Conservation (phyloP, 768 basidiomycete species). For the Solioccasus polychromus region DNA sequence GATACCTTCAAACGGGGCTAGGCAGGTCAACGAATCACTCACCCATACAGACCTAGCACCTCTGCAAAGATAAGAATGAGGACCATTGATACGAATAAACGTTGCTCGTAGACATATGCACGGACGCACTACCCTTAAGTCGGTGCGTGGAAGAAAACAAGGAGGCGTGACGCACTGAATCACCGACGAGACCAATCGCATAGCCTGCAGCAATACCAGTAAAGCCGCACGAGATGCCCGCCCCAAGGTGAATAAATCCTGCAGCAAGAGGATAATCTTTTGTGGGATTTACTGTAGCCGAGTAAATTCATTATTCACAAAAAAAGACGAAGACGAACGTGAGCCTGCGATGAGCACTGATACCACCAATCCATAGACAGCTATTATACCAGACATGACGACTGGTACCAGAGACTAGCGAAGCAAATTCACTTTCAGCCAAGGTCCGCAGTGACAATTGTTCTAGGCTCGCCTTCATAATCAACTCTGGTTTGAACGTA, state of each 20-base stretch:
- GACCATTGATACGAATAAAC: constrained; percentile 94
- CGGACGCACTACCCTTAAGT: constrained; percentile 66
- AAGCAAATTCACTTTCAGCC: constrained; percentile 1
- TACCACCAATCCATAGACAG: constrained; percentile 95
- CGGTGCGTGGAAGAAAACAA: constrained; percentile 1
- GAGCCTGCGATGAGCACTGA: constrained; percentile 85
- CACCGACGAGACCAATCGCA: constrained; percentile 92
- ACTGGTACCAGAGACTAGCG: constrained; percentile 88
- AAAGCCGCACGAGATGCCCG: constrained; percentile 86
- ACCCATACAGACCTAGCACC: constrained; percentile 88
- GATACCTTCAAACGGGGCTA: background rate
- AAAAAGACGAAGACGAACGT: constrained; percentile 36
- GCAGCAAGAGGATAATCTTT: constrained; percentile 77
- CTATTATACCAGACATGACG: constrained; percentile 98
- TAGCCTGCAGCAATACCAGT: constrained; percentile 93
- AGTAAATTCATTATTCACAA: too few relatives aligned
- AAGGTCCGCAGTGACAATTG: background rate
- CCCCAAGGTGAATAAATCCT: constrained; percentile 90
- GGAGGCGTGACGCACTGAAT: constrained; percentile 61
- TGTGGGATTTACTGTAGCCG: constrained; percentile 53
- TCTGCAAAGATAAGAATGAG: constrained; percentile 93
- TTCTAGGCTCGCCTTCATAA: constrained; percentile 79
- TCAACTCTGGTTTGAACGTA: constrained; percentile 90
- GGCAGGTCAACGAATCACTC: constrained; percentile 23
- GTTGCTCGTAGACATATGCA: constrained; percentile 87